Conservation (phyloP, 768 basidiomycete species). For the Xerocomellus chrysenteron region DNA sequence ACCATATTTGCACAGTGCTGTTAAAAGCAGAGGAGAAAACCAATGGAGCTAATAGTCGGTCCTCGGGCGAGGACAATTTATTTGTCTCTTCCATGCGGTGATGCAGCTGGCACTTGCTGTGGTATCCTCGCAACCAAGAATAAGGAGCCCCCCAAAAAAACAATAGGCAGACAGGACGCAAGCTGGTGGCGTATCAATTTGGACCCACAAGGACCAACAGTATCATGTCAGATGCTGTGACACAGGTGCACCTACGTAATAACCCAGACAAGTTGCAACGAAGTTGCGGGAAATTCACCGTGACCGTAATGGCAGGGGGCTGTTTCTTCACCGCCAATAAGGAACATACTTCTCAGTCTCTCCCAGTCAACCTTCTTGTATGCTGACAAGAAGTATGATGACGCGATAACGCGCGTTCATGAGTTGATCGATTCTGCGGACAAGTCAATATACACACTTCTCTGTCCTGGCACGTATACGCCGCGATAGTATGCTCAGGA, state of each 20-base stretch:
- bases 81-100: background rate
- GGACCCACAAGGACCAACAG: conserved; percentile 17
- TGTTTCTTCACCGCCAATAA: background rate
- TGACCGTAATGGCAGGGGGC: background rate
- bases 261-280: background rate
- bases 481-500: too few relatives aligned
- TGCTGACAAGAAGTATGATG: too few relatives aligned
- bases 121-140: conserved; percentile 14
- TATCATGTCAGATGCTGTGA: background rate
- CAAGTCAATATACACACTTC: too few relatives aligned
- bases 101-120: conserved; percentile 2
- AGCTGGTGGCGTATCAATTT: conserved; percentile 1
- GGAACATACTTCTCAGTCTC: too few relatives aligned
- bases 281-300: background rate
- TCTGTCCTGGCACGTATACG: too few relatives aligned
- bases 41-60: too few relatives aligned
- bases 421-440: too few relatives aligned
- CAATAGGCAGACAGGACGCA: conserved; percentile 6
- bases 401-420: too few relatives aligned
- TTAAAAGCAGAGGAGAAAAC: background rate
- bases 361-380: too few relatives aligned
- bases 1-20: conserved; percentile 1
- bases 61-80: conserved; percentile 8
- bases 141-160: conserved; percentile 8
- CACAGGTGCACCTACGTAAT: background rate